phyloP scores from a whole-genome alignment of 2,329 filamentous ascomycete genomes.

The Talaromyces sp. region DNA sequence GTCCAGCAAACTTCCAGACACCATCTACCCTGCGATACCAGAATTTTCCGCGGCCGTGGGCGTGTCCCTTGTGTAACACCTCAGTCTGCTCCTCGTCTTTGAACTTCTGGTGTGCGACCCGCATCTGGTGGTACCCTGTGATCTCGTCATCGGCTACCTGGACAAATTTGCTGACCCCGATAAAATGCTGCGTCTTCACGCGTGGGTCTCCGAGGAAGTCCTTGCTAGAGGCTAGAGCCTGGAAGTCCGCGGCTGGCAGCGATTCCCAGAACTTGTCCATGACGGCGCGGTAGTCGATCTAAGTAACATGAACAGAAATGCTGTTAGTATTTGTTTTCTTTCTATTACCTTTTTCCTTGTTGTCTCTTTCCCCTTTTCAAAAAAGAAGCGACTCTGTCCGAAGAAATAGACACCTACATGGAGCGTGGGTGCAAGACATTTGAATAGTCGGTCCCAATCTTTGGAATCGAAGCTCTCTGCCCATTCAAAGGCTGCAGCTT shows the following conservation, averaged over 20 bases:
- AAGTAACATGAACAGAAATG: neutral
- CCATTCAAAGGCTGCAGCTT: constrained; percentile 5
- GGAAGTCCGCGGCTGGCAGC: constrained; percentile 11
- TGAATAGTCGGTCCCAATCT: constrained; percentile 10
- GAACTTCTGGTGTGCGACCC: constrained; percentile 57
- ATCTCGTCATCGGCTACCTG: constrained; percentile 21
- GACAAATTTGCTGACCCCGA: constrained; percentile 19
- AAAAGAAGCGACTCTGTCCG: neutral
- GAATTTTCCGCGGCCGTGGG: constrained; percentile 33
- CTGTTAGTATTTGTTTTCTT: neutral
- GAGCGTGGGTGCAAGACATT: constrained; percentile 8
- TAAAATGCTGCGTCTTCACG: constrained; percentile 17
- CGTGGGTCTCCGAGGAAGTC: constrained; percentile 14
- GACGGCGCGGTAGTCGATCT: constrained; percentile 3
- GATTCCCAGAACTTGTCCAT: constrained; percentile 1
- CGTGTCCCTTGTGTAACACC: constrained; percentile 55
- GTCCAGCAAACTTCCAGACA: constrained; percentile 27
- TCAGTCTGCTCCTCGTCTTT: constrained; percentile 41
- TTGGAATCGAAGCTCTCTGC: constrained; percentile 9
- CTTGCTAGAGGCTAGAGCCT: constrained; percentile 4
- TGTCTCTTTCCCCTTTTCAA: neutral
- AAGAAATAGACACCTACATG: neutral
- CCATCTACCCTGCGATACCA: constrained; percentile 28
- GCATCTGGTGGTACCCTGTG: constrained; percentile 24
- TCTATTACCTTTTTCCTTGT: too few relatives aligned